Evolutionary conservation across 1,139 yeast species (phyloP).

Genomic region (Scheffersomyces lignicola): DNA sequence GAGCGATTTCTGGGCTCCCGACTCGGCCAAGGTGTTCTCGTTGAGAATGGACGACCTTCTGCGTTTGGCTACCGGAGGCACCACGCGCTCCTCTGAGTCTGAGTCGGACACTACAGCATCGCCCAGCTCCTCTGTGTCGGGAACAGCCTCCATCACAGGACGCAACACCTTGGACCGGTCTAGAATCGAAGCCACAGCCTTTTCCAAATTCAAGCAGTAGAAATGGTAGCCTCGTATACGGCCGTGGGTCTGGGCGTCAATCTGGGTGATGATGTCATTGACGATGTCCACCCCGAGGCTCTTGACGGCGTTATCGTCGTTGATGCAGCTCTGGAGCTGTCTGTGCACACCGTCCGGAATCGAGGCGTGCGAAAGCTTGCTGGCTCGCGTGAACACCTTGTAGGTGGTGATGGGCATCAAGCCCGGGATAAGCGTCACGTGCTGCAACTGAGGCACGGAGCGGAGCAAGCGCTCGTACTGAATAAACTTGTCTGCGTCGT

Average conservation of each 20-base stretch:
- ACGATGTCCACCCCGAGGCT: constrained; percentile 77
- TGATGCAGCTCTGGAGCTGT: constrained; percentile 55
- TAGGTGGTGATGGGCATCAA: constrained; percentile 95
- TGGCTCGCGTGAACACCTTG: constrained; percentile 81
- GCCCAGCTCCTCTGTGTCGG: constrained; percentile 19
- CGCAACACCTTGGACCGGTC: constrained; percentile 55
- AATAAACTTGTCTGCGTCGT: constrained; percentile 42
- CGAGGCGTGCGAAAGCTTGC: constrained; percentile 86
- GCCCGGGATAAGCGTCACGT: constrained; percentile 79
- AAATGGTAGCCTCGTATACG: constrained; percentile 81
- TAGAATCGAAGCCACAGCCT: constrained; percentile 83
- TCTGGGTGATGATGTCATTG: constrained; percentile 58
- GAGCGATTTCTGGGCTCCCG: constrained; percentile 20
- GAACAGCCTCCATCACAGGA: constrained; percentile 21
- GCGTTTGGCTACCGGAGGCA: constrained; percentile 17
- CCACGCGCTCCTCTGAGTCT: constrained; percentile 23
- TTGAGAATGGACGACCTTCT: constrained; percentile 47
- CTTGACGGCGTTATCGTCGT: constrained; percentile 86
- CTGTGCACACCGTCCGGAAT: constrained; percentile 54
- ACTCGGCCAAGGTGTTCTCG: constrained; percentile 47
- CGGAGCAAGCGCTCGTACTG: constrained; percentile 36
- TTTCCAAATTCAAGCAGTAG: constrained; percentile 86
- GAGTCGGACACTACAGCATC: constrained; percentile 36
- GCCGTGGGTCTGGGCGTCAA: constrained; percentile 53
- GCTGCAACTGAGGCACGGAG: constrained; percentile 33